Evolutionary conservation across 1,139 yeast species (phyloP), one percentile per base, ranked within the genome.

Genomic region (Magnusiomyces tetraspermus): DNA sequence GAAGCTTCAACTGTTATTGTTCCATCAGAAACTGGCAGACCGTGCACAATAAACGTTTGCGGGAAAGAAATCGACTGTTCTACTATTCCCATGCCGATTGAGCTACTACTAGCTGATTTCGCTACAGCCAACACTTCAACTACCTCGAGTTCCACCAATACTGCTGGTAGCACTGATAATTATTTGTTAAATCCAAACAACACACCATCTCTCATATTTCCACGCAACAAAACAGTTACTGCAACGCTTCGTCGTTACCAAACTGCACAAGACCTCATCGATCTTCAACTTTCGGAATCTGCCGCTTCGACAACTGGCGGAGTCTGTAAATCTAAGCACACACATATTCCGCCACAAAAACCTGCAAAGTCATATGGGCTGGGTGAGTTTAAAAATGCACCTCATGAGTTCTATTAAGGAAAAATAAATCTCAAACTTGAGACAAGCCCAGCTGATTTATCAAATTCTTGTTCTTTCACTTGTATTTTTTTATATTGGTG

Each of bases 341-440:
- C 40, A 11, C 49, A 46, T 22, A 23, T 19, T 36, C 41, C 41
- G 13, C 49, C 49, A 11, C 22, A n/a, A 11, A 46, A 46, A 23
- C 49, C 49, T 15, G 15, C 41, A 11, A 46, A 36, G 24, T 21
- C 42, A 2, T 36, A 33, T 46, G 49, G 49, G 15, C 42, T 46
- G 22, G 49, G 49, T 22, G 49, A 46, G 22, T 46, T 46, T 36
- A 46, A 46, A 22, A 36, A 36, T 22, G 49, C 49, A 22, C 49
- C 49, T 4, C 41, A 46, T 33, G 49, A 46, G 31, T 46, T 33
- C 24, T 46, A 46, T 36, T 46, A 36, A 46, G n/a, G n/a, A n/a
- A n/a, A n/a, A n/a, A n/a, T n/a, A n/a, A n/a, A n/a, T n/a, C n/a
- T n/a, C n/a, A n/a, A n/a, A n/a, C n/a, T n/a, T n/a, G n/a, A n/a